Conservation (phyloP, 1,139 yeast genomes). For the Blastobotrys illinoisensis region DNA sequence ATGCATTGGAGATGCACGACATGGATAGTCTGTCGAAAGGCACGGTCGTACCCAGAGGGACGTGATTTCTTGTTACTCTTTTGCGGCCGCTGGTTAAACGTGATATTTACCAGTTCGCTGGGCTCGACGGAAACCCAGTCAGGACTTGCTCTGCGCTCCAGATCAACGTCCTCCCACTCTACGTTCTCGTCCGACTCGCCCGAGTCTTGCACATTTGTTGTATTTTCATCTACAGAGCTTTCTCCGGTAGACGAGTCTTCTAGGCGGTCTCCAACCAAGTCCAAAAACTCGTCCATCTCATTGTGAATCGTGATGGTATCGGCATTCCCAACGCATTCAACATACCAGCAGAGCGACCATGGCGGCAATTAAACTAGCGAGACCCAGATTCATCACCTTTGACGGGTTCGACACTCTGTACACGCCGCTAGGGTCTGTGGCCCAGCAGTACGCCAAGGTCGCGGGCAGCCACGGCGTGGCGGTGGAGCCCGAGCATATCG, state of each 20-base stretch:
- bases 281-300: not conserved
- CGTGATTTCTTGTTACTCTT: not conserved
- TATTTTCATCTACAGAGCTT: not conserved
- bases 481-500: conserved; percentile 14
- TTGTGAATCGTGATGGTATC: too few species aligned
- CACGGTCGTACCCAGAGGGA: not conserved
- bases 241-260: not conserved
- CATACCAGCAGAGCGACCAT: not conserved
- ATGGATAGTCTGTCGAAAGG: not conserved
- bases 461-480: conserved; percentile 15
- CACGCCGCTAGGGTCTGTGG: conserved; percentile 20
- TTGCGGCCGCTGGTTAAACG: not conserved
- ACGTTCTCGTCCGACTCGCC: not conserved
- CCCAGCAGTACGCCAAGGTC: conserved; percentile 23
- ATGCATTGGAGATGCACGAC: not conserved
- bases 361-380: not conserved
- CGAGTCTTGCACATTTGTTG: not conserved
- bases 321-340: not conserved
- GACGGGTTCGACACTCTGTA: conserved; percentile 30
- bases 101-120: not conserved
- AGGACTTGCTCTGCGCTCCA: not conserved
- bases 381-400: conserved; percentile 24
- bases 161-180: not conserved
- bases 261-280: not conserved
- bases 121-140: not conserved